Base-by-base conservation (phyloP, 2,329 filamentous ascomycete genomes). In the Sarocladium strictum region DNA sequence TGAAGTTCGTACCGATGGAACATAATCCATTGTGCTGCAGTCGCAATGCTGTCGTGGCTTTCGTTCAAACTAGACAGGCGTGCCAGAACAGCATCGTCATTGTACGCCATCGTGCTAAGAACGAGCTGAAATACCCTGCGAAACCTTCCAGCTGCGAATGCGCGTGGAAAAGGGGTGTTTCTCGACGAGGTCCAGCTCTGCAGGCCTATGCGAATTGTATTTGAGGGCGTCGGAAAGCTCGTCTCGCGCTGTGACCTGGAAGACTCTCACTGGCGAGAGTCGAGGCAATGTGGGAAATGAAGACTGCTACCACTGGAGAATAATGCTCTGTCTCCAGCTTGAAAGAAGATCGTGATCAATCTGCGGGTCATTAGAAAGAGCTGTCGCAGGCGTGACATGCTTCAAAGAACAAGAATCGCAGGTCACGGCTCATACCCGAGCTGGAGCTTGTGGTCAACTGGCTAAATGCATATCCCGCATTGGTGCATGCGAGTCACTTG, bases 11-110 rank as follows among this genome's bases (percentile, higher is more conserved):
- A 96, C 91, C 91, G 87, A 74, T 99, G 93, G 69, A 99, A 99
- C 87, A 99, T 95, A 58, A 99, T 94, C 95, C 95, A 99, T 84
- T 97, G 93, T 56, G 94, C 91, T 58, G 96, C 92, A 33, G 90
- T 93, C 58, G 96, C 83, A 66, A 99, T 97, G 72, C 91, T 95
- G 69, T 99, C 94, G 69, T 99, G 93, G 11, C 91, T 96, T 73
- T 99, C 95, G 72, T 96, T 97, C 58, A 99, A 82, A 40, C 91
- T 90, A 29, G 92, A 95, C 54, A 99, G 86, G 76, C 97, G 97
- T 54, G 93, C 90, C 69, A 92, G 84, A 55, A 99, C 91, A 47
- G 91, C 89, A 75, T 99, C 94, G 72, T 97, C 92, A 61, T 88
- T 94, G 74, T 96, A 97, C 45, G 94, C 86, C 93, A 99, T 97